These are phyloP conservation scores for Tolypocladium tundrense DNA, from an alignment of 2,329 filamentous ascomycete genomes.

Conservation along the genomic window DNA sequence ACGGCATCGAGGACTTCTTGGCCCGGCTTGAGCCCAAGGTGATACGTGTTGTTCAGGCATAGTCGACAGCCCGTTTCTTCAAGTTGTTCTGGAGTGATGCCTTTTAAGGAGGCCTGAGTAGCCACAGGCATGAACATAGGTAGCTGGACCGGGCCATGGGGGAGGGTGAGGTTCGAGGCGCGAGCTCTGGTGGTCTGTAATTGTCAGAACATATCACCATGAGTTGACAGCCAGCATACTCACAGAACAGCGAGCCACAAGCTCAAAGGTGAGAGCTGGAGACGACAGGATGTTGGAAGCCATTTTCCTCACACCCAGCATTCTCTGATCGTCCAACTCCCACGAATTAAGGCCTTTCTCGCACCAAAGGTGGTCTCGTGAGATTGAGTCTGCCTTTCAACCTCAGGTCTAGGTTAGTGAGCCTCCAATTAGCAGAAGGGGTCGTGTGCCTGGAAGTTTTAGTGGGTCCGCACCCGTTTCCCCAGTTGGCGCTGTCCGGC, in stretches of 20 bases:
- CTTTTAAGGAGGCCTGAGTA: conserved; percentile 92
- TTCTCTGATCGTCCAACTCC: conserved; percentile 4
- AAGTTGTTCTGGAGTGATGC: conserved; percentile 83
- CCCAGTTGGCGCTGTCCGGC: conserved; percentile 10
- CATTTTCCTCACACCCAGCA: conserved; percentile 32
- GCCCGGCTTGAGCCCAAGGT: conserved; percentile 88
- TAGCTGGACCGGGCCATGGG: conserved; percentile 82
- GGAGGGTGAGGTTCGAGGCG: conserved; percentile 76
- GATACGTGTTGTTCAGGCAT: conserved; percentile 97
- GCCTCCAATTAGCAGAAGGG: background rate
- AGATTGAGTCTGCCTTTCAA: conserved; percentile 2
- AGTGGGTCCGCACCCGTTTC: background rate
- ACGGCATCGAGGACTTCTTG: conserved; percentile 79
- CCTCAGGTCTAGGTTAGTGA: background rate
- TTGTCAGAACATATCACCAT: conserved; percentile 8
- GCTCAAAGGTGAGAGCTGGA: conserved; percentile 66
- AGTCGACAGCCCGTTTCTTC: conserved; percentile 81
- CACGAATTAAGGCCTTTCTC: background rate
- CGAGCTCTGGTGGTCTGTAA: conserved; percentile 83
- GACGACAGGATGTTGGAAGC: conserved; percentile 41
- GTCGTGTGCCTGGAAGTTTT: conserved; percentile 2
- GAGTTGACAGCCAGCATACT: conserved; percentile 18
- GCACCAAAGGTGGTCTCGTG: background rate
- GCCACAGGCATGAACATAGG: conserved; percentile 98
- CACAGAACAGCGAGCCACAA: conserved; percentile 72